Conservation (phyloP, 176 grass and related monocot genomes). For the Oryza brachyantha region DNA sequence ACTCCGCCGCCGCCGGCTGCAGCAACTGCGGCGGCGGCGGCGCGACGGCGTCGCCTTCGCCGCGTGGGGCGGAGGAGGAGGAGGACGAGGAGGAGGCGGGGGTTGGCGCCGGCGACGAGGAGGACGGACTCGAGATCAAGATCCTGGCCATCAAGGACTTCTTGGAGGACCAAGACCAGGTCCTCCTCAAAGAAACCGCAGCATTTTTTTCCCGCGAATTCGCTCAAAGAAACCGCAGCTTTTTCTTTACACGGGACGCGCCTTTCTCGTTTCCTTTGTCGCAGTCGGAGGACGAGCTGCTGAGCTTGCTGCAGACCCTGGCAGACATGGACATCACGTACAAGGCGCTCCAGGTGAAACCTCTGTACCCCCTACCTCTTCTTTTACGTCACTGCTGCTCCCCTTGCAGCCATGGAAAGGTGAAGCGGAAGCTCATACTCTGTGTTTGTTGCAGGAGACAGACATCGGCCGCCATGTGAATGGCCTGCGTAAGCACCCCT, state of each 20-base stretch:
- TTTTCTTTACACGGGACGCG: conserved; percentile 4
- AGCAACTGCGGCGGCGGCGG: conserved; percentile 44
- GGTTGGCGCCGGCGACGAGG: neutral
- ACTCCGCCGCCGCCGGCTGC: conserved; percentile 34
- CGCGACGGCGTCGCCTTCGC: neutral
- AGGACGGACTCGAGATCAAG: conserved; percentile 28
- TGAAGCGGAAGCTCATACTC: neutral
- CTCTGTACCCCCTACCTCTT: neutral
- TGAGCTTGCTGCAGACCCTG: conserved; percentile 54
- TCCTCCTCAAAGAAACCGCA: conserved; percentile 9
- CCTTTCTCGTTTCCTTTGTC: conserved; percentile 12
- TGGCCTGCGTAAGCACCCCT: conserved; percentile 54
- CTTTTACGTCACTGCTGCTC: neutral
- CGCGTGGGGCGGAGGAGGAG: neutral
- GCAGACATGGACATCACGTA: conserved; percentile 69
- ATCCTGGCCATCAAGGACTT: conserved; percentile 57
- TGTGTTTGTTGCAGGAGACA: conserved; percentile 38
- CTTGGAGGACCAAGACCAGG: conserved; percentile 64
- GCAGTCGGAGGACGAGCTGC: conserved; percentile 58
- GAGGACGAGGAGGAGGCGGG: neutral
- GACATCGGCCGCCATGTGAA: conserved; percentile 67
- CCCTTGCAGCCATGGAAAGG: neutral
- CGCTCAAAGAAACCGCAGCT: neutral
- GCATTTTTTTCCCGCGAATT: conserved; percentile 7
- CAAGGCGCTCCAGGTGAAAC: conserved; percentile 46